Base-by-base conservation (phyloP, 2,329 filamentous ascomycete species). In the Penicillium oxalicum region DNA sequence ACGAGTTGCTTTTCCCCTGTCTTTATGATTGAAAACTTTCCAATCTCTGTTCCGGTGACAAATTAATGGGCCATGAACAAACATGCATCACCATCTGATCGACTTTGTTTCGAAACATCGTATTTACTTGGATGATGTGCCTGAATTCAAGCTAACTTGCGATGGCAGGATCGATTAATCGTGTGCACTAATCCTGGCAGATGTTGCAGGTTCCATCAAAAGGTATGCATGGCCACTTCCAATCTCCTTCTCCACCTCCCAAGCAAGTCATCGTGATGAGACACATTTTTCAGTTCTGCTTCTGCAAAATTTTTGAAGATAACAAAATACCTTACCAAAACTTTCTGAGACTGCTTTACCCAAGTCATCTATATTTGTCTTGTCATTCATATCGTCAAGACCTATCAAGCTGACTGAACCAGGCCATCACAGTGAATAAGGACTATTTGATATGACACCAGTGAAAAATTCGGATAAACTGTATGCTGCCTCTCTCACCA, bases 51-150 rank as follows among this genome's bases (percentile, higher is more conserved):
- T 77, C 77, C 68, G 73, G 77, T 71, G 75, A 80, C 70, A 66
- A 64, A 62, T 27, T 60, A 64, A 73, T 78, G 77, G 76, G 76
- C 76, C 75, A 70, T 67, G 74, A 77, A 77, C 73, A 77, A 44
- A 80, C 77, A 81, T 81, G 78, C 78, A 80, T 71, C 72, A 81
- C 78, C 78, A 77, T 79, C 77, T 81, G 74, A 76, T 54, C 43
- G 52, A 57, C 51, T 48, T 45, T 9, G 7, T 33, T 44, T n/a
- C 18, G 11, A 26, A 24, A 32, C 40, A 24, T 45, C 48, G 37
- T 36, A 40, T 40, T 38, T 45, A 50, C 36, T 42, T 32, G 8
- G 29, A 32, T 8, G 7, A 8, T 5, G 1, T 32, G 11, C 29
- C 29, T 32, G 29, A 32, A 32, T 32, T 11, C 29, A 11, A 32